These are phyloP conservation scores for Magnaporthiopsis rhizophila DNA, from an alignment of 2,329 filamentous ascomycete species.

Conservation along the genomic window DNA sequence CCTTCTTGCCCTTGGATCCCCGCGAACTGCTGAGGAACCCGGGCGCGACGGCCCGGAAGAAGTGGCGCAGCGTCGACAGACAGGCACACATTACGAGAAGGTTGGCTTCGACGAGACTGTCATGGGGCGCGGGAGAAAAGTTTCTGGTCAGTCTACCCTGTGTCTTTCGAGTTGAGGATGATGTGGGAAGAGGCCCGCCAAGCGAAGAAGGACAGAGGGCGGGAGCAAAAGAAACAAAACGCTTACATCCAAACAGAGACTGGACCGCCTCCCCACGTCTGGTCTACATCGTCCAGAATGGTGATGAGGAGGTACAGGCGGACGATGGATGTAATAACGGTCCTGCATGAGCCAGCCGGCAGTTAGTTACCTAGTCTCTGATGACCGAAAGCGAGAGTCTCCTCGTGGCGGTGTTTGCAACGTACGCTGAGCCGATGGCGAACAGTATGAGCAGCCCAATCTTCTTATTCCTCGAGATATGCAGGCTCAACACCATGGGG, in stretches of 20 bases:
- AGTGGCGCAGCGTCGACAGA: slow-evolving; percentile 7
- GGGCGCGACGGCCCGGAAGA: slow-evolving; percentile 4
- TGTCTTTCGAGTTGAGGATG: no score
- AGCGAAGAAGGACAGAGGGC: neutral
- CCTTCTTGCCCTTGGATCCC: neutral
- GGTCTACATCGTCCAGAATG: neutral
- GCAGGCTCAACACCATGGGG: slow-evolving; percentile 7
- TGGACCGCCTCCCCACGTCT: neutral
- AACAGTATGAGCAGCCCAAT: slow-evolving; percentile 10
- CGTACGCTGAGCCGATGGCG: slow-evolving; percentile 11
- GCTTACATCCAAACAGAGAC: slow-evolving; percentile 4
- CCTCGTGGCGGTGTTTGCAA: neutral
- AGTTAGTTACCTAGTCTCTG: neutral
- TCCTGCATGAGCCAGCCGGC: neutral
- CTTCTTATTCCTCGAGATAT: slow-evolving; percentile 10
- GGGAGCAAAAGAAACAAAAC: neutral
- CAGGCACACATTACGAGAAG: slow-evolving; percentile 9
- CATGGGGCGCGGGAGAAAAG: no score
- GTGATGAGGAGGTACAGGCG: slow-evolving; percentile 3
- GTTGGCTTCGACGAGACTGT: slow-evolving; percentile 8
- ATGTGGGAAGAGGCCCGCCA: no score
- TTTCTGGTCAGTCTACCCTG: neutral
- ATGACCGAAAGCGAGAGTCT: neutral
- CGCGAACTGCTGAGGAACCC: neutral
- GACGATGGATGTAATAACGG: slow-evolving; percentile 5